phyloP scores from a whole-genome alignment of 2,329 filamentous ascomycete genomes.

The Fusarium pseudoanthophilum region DNA sequence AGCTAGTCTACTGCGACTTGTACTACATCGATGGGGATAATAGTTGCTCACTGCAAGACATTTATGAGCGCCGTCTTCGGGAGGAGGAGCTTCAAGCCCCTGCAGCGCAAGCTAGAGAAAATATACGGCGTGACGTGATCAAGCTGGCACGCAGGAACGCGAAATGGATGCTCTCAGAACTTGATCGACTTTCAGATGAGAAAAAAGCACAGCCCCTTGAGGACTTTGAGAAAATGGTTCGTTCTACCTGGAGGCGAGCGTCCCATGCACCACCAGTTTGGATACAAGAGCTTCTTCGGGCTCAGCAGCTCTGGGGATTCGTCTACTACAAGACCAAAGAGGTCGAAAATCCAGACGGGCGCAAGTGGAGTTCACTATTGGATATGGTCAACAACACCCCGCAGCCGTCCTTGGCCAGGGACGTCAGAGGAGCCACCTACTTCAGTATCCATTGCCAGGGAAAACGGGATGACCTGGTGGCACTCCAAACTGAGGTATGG shows the following conservation, averaged over 20 bases:
- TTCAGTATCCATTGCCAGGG: neutral
- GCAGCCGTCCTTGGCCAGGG: neutral
- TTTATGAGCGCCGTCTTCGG: neutral
- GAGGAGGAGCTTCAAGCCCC: neutral
- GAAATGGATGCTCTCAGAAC: neutral
- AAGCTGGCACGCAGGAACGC: neutral
- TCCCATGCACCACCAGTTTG: neutral
- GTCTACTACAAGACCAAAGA: neutral
- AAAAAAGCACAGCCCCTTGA: neutral
- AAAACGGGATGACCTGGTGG: neutral
- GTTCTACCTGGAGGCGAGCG: neutral
- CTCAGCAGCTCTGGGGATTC: neutral
- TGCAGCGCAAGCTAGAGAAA: neutral
- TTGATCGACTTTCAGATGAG: neutral
- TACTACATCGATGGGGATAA: neutral
- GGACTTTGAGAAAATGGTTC: neutral
- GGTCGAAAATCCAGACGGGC: neutral
- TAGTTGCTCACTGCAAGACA: neutral
- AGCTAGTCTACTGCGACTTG: neutral
- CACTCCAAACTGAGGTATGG: neutral
- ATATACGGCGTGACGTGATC: neutral
- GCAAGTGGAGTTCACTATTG: neutral
- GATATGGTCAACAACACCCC: neutral
- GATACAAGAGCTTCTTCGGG: neutral
- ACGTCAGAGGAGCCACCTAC: neutral